Evolutionary conservation across 208 protist species (phyloP).

Genomic region (Trypanosoma cruzi): DNA sequence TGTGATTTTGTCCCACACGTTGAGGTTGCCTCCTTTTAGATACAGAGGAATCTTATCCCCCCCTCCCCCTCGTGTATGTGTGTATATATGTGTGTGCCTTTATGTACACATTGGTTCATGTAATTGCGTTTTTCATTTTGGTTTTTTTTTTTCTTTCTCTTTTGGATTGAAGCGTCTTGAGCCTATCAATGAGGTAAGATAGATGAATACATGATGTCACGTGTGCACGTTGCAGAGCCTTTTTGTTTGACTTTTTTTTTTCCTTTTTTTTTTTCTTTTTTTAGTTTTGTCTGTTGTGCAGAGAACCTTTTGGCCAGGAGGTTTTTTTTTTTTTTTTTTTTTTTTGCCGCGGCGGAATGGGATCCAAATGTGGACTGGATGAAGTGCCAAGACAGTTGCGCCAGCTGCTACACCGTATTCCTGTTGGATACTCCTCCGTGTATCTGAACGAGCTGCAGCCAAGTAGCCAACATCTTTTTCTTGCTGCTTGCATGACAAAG

Average conservation of each 20-base stretch:
- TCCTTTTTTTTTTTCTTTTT: background rate
- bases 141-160: background rate
- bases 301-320: too few relatives aligned
- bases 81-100: background rate
- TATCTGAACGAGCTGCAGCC: slow-evolving; percentile 29
- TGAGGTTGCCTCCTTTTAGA: too few relatives aligned
- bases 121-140: background rate
- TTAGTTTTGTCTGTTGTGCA: too few relatives aligned
- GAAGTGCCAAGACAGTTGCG: slow-evolving; percentile 12
- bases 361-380: background rate
- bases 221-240: too few relatives aligned
- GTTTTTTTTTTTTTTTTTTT: background rate
- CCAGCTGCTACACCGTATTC: slow-evolving; percentile 22
- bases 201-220: too few relatives aligned
- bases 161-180: too few relatives aligned
- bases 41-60: too few relatives aligned
- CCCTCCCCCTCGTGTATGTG: too few relatives aligned
- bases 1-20: too few relatives aligned
- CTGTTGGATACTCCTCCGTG: slow-evolving; percentile 12
- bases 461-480: slow-evolving; percentile 16
- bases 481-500: background rate
- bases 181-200: too few relatives aligned
- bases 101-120: background rate
- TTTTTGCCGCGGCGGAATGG: background rate
- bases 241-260: background rate